Conservation (phyloP, 73 alveolate genomes). For the Paramecium tetraurelia region DNA sequence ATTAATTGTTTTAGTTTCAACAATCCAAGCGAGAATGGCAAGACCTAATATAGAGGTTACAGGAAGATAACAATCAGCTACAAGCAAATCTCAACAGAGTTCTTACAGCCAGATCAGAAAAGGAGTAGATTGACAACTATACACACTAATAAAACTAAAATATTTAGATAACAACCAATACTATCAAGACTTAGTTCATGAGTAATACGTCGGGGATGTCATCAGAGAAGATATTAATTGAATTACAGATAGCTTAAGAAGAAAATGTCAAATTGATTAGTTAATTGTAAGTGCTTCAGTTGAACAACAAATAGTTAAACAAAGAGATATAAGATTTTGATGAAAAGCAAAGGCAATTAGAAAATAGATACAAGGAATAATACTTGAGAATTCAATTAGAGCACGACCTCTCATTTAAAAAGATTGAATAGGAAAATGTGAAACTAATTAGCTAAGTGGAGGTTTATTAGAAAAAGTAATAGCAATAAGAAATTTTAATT, state of each 20-base stretch:
- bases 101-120: not conserved
- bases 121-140: not conserved
- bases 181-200: not conserved
- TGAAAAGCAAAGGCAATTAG: not conserved
- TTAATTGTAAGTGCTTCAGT: not conserved
- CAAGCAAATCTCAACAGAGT: not conserved
- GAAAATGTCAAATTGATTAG: not conserved
- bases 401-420: not conserved
- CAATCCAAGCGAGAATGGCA: not conserved
- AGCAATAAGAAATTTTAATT: not conserved
- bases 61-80: not conserved
- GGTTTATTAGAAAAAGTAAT: not conserved
- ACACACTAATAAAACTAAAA: not conserved
- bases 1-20: not conserved
- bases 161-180: not conserved
- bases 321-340: not conserved
- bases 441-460: not conserved
- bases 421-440: not conserved
- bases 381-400: not conserved
- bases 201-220: not conserved
- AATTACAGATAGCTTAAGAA: not conserved
- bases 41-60: not conserved
- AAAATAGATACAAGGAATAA: not conserved
- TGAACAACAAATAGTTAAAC: not conserved
- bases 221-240: not conserved